phyloP scores from a whole-genome alignment of 2,329 filamentous ascomycete genomes.

The Fusarium foetens region DNA sequence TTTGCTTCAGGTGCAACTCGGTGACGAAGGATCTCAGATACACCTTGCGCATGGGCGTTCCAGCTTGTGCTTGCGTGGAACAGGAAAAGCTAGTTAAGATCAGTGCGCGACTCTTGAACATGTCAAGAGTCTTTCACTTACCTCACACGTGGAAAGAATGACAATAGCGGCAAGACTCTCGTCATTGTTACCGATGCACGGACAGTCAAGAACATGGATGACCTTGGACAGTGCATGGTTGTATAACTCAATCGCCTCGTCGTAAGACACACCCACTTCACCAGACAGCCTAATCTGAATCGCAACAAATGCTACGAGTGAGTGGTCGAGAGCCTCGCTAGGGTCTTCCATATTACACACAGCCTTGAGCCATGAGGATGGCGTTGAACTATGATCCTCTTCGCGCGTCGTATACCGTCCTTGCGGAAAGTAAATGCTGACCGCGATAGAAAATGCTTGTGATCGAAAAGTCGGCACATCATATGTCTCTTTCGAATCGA shows the following conservation, averaged over 20 bases:
- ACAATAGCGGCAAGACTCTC: conserved; percentile 8
- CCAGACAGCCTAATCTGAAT: conserved; percentile 2
- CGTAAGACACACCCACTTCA: background rate
- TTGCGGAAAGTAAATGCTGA: background rate
- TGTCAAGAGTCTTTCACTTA: rapidly evolving
- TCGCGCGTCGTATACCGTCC: rapidly evolving
- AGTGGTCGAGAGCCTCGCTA: background rate
- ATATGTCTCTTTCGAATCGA: rapidly evolving
- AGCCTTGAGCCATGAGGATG: background rate
- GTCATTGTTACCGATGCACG: background rate
- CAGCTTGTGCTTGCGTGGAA: background rate
- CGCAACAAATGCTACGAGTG: conserved; percentile 6
- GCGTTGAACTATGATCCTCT: background rate
- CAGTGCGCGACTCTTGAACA: background rate
- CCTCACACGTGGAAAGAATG: conserved; percentile 8
- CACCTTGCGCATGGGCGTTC: conserved; percentile 4
- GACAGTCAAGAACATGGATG: background rate
- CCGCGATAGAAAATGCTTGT: background rate
- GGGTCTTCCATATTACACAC: background rate
- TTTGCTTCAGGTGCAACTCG: background rate
- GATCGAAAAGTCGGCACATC: background rate
- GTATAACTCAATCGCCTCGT: background rate
- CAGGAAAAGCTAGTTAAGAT: background rate
- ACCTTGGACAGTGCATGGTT: background rate
- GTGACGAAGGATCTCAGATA: conserved; percentile 9